A percentile compares a stretch with the other conserved stretches of the same genome.
phyloP scores from a whole-genome alignment of 2,329 filamentous ascomycete species.

The Bipolaris oryzae region DNA sequence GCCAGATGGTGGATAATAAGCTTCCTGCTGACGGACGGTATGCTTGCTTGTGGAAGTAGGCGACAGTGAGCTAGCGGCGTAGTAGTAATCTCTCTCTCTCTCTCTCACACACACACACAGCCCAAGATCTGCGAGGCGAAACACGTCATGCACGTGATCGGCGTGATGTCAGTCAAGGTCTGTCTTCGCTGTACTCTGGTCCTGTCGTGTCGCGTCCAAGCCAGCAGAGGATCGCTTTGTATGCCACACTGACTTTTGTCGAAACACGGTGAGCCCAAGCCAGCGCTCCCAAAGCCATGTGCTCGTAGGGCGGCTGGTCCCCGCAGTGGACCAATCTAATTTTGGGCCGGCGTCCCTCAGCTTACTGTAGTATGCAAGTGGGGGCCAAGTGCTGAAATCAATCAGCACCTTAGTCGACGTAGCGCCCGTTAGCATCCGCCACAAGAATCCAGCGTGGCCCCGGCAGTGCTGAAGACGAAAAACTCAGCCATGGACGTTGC shows the following conservation, averaged over 20 bases:
- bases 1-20: constrained; percentile 3
- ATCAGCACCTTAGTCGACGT: constrained; percentile 1
- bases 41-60: constrained; percentile 15
- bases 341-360: constrained; percentile 22
- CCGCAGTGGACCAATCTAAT: constrained; percentile 21
- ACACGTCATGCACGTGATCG: constrained; percentile 38
- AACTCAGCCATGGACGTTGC: neutral
- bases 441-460: neutral
- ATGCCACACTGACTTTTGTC: neutral
- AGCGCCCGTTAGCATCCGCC: neutral
- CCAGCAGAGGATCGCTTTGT: neutral
- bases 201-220: neutral
- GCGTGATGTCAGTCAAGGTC: constrained; percentile 28
- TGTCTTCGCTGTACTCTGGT: constrained; percentile 1
- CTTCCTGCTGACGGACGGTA: constrained; percentile 15
- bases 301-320: constrained; percentile 8
- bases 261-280: constrained; percentile 2
- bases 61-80: constrained; percentile 18
- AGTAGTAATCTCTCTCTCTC: constrained; percentile 13
- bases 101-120: too few species aligned
- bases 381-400: constrained; percentile 8
- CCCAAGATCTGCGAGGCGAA: constrained; percentile 17
- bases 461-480: neutral
- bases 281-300: neutral
- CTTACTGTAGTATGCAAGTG: constrained; percentile 5